phyloP scores from a whole-genome alignment of 441 rosid genomes.

The Flueggea neowawraea region DNA sequence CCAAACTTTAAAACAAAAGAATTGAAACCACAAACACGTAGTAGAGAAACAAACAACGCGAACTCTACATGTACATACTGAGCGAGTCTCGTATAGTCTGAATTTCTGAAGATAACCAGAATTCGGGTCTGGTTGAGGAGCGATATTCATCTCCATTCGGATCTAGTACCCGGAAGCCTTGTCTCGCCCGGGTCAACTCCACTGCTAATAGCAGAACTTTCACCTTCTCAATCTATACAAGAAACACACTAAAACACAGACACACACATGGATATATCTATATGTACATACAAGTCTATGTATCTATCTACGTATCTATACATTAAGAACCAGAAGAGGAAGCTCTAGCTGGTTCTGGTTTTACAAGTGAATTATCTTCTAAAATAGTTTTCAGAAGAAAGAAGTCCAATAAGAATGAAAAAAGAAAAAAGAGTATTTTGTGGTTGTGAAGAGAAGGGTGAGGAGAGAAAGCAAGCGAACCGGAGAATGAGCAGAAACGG shows the following conservation, averaged over 20 bases:
- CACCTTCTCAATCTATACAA: neutral
- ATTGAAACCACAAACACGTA: neutral
- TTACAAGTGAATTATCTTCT: too few relatives aligned
- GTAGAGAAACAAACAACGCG: neutral
- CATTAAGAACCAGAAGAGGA: neutral
- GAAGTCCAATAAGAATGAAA: neutral
- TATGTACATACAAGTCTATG: neutral
- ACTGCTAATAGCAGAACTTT: neutral
- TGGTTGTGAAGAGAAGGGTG: neutral
- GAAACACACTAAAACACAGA: neutral
- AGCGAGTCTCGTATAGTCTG: slow-evolving; percentile 72
- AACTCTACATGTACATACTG: slow-evolving; percentile 35
- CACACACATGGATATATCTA: too few relatives aligned
- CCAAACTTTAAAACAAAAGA: neutral
- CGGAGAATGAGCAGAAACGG: slow-evolving; percentile 11
- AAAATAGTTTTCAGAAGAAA: neutral
- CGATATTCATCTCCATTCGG: slow-evolving; percentile 39
- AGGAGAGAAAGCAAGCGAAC: neutral
- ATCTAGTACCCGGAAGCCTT: slow-evolving; percentile 9
- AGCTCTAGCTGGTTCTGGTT: too few relatives aligned
- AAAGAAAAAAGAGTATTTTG: neutral
- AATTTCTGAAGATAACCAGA: slow-evolving; percentile 59
- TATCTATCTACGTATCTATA: neutral
- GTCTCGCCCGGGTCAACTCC: neutral
- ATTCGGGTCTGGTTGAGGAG: slow-evolving; percentile 25